Base-by-base conservation (phyloP, 1,284 basidiomycete genomes). In the Melampsora americana region DNA sequence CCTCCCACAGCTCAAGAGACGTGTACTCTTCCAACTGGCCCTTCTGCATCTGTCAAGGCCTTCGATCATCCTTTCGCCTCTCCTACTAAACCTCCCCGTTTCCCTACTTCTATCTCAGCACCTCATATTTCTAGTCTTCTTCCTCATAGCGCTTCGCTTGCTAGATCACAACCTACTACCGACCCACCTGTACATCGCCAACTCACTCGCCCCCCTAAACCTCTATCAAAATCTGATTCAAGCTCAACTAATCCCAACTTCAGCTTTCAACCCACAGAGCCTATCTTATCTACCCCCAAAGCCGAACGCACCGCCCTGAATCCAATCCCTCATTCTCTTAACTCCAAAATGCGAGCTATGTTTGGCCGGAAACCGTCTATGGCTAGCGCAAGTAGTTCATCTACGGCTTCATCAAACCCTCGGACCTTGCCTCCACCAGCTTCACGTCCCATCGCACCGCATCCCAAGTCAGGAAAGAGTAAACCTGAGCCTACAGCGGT, bases 401-500 rank as follows among this genome's bases (percentile, higher is more conserved):
- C 26, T n/a, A 56, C 53, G 26, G 20, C 53, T n/a, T n/a, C n/a
- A n/a, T 56, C 53, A 56, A 23, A n/a, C 26, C 53, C 11, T 28
- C 53, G 6, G 6, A 23, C 53, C n/a, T 9, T 42, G 12, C 12
- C 39, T 42, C 39, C 39, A 42, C 53, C 20, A 6, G 53, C 14
- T n/a, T n/a, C 53, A 6, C 20, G n/a, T 23, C 53, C 53, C 14
- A 4, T 16, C 23, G 50, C 23, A 18, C 16, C 3, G 18, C 50
- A 18, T 53, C 16, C 23, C 53, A n/a, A 56, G 26, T 23, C 14
- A 5, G 26, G n/a, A n/a, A n/a, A 56, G 9, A n/a, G 6, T 7
- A 56, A 56, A 56, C 18, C 53, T 56, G 20, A n/a, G 23, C 48
- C 59, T n/a, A 61, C 77, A 39, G 62, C 79, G 23, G 87, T 83